Evolutionary conservation across 192 early-diverging fungal genomes (phyloP).

Genomic region (Rhizophagus clarus): DNA sequence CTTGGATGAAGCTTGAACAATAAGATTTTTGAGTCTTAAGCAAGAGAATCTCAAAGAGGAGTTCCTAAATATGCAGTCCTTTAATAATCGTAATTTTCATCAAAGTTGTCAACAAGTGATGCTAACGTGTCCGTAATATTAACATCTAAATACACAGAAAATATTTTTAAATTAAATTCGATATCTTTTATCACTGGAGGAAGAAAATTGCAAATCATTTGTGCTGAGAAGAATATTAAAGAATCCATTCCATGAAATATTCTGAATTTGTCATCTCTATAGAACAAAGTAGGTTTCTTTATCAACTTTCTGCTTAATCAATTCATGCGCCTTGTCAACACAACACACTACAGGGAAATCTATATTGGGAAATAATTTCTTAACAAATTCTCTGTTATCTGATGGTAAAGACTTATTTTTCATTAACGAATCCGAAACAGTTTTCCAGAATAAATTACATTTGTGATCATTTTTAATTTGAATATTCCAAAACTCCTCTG

Average conservation of each 20-base stretch:
- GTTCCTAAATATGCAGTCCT: neutral
- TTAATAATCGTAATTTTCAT: neutral
- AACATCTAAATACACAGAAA: neutral
- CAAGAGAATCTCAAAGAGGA: neutral
- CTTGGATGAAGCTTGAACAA: neutral
- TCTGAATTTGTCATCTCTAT: neutral
- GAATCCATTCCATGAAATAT: neutral
- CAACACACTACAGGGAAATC: neutral
- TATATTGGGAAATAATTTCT: neutral
- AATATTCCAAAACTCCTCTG: neutral
- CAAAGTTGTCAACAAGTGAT: neutral
- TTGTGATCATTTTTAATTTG: neutral
- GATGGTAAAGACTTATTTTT: neutral
- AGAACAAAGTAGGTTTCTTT: neutral
- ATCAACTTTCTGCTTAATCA: neutral
- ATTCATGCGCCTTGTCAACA: constrained; percentile 3
- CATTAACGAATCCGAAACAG: neutral
- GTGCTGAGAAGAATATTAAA: constrained; percentile 14
- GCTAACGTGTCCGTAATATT: neutral
- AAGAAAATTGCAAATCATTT: constrained; percentile 1
- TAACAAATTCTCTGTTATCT: neutral
- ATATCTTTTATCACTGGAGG: constrained; percentile 1
- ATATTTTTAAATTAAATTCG: neutral
- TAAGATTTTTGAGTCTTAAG: neutral
- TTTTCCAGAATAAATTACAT: neutral